Evolutionary conservation across 208 protist genomes (phyloP).

Genomic region (Leishmania major): DNA sequence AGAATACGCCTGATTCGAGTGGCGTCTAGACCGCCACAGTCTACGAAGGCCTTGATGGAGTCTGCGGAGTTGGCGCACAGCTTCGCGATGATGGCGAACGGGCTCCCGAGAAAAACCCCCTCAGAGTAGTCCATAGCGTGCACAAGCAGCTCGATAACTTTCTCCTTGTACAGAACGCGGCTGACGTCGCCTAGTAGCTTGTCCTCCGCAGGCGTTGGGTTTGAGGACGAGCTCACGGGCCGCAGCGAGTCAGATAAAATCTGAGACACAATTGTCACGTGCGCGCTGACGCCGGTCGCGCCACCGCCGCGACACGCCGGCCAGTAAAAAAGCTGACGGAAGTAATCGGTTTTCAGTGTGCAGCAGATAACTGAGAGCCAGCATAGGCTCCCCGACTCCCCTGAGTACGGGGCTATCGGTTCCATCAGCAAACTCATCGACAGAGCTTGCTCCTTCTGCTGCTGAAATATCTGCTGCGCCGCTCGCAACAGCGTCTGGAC

Average conservation of each 20-base stretch:
- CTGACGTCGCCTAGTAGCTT: conserved; percentile 63
- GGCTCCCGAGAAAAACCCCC: conserved; percentile 75
- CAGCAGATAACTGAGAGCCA: conserved; percentile 75
- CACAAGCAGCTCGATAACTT: conserved; percentile 81
- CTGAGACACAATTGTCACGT: conserved; percentile 81
- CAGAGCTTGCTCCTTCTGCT: conserved; percentile 55
- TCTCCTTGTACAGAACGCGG: conserved; percentile 77
- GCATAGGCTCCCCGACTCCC: conserved; percentile 38
- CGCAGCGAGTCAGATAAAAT: conserved; percentile 74
- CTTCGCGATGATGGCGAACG: conserved; percentile 85
- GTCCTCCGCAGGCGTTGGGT: conserved; percentile 40
- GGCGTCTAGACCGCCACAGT: conserved; percentile 81
- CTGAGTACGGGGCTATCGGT: conserved; percentile 43
- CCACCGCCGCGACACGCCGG: conserved; percentile 83
- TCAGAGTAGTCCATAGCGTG: conserved; percentile 82
- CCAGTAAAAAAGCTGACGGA: conserved; percentile 81
- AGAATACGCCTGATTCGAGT: conserved; percentile 74
- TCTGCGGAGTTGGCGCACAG: conserved; percentile 72
- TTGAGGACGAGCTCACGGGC: conserved; percentile 39
- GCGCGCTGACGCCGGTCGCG: conserved; percentile 75
- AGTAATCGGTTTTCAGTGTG: conserved; percentile 70
- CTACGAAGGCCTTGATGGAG: conserved; percentile 88
- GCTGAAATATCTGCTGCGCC: conserved; percentile 59
- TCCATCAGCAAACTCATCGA: conserved; percentile 71
- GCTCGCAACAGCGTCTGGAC: conserved; percentile 77